Evolutionary conservation across 139 green algal species (phyloP).

Genomic region (Cymbomonas tetramitiformis): DNA sequence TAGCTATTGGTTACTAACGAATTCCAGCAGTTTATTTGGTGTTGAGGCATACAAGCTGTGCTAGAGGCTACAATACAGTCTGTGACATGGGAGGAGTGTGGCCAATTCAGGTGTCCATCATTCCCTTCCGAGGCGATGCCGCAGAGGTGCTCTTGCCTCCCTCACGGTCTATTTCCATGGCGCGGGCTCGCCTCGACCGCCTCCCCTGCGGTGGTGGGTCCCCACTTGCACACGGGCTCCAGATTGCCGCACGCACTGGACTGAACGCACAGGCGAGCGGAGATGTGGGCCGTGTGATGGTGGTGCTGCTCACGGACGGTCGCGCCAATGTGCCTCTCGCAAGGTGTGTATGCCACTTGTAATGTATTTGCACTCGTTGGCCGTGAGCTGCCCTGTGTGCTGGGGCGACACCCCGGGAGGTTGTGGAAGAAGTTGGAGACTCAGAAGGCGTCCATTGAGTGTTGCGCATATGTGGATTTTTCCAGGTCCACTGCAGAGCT

Average conservation of each 20-base stretch:
- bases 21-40: no score
- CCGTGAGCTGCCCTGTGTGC: no score
- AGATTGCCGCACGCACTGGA: conserved; percentile 32
- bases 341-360: no score
- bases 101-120: conserved; percentile 73
- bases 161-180: conserved; percentile 94
- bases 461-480: conserved; percentile 82
- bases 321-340: conserved; percentile 83
- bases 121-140: conserved; percentile 93
- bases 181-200: conserved; percentile 73
- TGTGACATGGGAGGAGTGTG: no score
- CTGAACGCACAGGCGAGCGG: conserved; percentile 54
- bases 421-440: no score
- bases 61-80: no score
- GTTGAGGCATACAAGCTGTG: no score
- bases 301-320: conserved; percentile 92
- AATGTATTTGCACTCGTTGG: no score
- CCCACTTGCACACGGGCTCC: conserved; percentile 85
- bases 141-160: conserved; percentile 93
- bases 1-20: no score
- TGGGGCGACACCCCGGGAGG: no score
- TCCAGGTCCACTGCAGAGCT: conserved; percentile 80
- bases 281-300: conserved; percentile 84
- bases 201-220: conserved; percentile 92
- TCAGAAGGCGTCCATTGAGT: no score